phyloP scores from a whole-genome alignment of 1,284 basidiomycete genomes.

The Baeospora myosura region DNA sequence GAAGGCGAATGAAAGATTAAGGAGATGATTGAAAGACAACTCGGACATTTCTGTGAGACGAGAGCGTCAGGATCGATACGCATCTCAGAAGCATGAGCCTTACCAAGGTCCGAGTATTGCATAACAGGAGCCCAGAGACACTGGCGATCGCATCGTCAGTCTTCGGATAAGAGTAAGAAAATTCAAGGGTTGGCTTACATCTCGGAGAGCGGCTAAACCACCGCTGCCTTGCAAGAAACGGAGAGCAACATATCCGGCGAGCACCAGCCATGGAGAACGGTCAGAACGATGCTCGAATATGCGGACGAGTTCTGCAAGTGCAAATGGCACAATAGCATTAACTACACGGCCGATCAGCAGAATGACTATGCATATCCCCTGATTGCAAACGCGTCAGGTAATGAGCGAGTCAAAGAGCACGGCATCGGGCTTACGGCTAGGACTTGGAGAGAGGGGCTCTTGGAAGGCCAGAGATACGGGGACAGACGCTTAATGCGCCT shows the following conservation, averaged over 20 bases:
- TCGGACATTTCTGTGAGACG: slow-evolving; percentile 60
- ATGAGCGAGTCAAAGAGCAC: slow-evolving; percentile 2
- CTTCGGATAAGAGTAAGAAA: slow-evolving; percentile 1
- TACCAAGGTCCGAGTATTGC: slow-evolving; percentile 74
- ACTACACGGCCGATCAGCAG: slow-evolving; percentile 71
- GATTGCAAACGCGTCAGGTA: slow-evolving; percentile 1
- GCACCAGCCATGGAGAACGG: slow-evolving; percentile 52
- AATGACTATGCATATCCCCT: slow-evolving; percentile 62
- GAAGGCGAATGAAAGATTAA: slow-evolving; percentile 82
- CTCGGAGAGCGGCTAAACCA: slow-evolving; percentile 62
- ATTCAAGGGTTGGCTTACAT: slow-evolving; percentile 35
- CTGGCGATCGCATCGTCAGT: slow-evolving; percentile 25
- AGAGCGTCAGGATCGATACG: slow-evolving; percentile 6
- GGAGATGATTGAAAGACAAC: slow-evolving; percentile 71
- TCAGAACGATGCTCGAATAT: slow-evolving; percentile 44
- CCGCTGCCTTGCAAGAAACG: slow-evolving; percentile 65
- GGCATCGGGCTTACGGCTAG: slow-evolving; percentile 46
- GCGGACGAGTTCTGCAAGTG: slow-evolving; percentile 62
- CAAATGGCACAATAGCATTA: slow-evolving; percentile 66
- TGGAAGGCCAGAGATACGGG: slow-evolving; percentile 81
- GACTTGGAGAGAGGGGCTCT: slow-evolving; percentile 56
- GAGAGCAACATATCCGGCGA: slow-evolving; percentile 56
- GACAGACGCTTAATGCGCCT: slow-evolving; percentile 53
- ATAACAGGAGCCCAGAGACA: slow-evolving; percentile 77
- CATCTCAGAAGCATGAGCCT: slow-evolving; percentile 11